These are phyloP conservation scores for Cladosporium sp. DNA, from an alignment of 2,329 filamentous ascomycete species.

Conservation along the genomic window DNA sequence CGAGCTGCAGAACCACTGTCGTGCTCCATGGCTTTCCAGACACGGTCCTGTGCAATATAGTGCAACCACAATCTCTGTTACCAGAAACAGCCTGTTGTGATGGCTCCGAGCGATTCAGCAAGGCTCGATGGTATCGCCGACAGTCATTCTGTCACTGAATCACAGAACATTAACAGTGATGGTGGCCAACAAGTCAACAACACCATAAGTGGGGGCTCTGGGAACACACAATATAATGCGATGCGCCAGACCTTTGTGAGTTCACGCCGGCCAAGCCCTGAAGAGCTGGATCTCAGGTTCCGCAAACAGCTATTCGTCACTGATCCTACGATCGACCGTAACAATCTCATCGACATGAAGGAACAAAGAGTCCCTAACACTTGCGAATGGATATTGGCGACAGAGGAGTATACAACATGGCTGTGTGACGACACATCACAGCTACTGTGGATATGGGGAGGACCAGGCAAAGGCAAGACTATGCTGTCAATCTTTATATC, in stretches of 20 bases:
- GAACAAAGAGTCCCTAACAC: not conserved
- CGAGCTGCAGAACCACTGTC: too few species aligned
- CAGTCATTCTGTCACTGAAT: not conserved
- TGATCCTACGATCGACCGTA: constrained; percentile 22
- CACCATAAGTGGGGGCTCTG: not conserved
- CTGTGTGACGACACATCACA: constrained; percentile 11
- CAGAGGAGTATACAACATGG: constrained; percentile 18
- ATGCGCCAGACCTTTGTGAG: too few species aligned
- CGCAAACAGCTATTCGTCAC: not conserved
- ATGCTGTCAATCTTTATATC: constrained; percentile 35
- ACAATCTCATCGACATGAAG: constrained; percentile 22
- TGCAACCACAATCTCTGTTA: too few species aligned
- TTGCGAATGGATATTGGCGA: not conserved
- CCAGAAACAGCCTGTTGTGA: too few species aligned
- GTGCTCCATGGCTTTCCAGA: too few species aligned
- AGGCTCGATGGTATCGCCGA: too few species aligned
- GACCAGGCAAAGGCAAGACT: constrained; percentile 37
- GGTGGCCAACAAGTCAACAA: not conserved
- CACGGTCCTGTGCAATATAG: too few species aligned
- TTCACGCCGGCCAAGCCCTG: too few species aligned
- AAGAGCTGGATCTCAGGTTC: not conserved
- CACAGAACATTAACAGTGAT: not conserved
- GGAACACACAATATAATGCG: not conserved
- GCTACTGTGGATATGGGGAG: constrained; percentile 32
- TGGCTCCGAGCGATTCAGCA: too few species aligned